Evolutionary conservation across 257 asterid genomes (phyloP), one percentile per base, ranked within the genome.

Genomic region (Penstemon newberryi): DNA sequence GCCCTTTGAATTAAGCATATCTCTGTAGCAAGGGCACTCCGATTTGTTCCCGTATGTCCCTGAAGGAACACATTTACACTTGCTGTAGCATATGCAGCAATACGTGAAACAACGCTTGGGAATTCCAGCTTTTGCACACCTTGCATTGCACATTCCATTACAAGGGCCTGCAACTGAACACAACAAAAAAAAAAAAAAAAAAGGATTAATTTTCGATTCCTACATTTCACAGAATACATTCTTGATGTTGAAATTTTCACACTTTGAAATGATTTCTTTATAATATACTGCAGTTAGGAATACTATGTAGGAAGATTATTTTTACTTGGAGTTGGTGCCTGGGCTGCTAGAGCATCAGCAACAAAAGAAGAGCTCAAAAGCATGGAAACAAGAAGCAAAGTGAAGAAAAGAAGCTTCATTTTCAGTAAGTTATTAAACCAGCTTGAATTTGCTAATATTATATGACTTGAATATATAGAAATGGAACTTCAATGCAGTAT

Each of bases 41-140:
- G 78, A 73, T 54, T 78, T 78, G 77, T 83, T 80, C n/a, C 82
- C 88, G 12, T 72, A 73, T 0, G 82, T 83, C 11, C 87, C 87
- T 0, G 81, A 77, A 19, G 85, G 87, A 40, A 83, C 83, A 66
- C 87, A 82, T 3, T 63, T 41, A 70, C 87, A 83, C 60, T 74
- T 75, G 53, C 11, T 45, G 67, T 83, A 80, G 80, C 83, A 83
- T 13, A 80, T 55, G 33, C 74, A 46, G 68, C 86, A 83, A 62
- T 73, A 75, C 6, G 56, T 71, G 25, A 78, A 64, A 80, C 88
- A 83, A 18, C 82, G 84, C 55, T 78, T 77, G 8, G 1, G 7
- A 12, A 55, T 12, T 39, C 84, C 84, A 9, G 84, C 84, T 50
- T 81, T 78, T 0, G 58, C 72, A 45, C 86, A 81, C 80, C 84